Percentiles rank a stretch among this genome's conserved stretches.
phyloP scores from a whole-genome alignment of 257 asterid species.

The Ilex asprella region DNA sequence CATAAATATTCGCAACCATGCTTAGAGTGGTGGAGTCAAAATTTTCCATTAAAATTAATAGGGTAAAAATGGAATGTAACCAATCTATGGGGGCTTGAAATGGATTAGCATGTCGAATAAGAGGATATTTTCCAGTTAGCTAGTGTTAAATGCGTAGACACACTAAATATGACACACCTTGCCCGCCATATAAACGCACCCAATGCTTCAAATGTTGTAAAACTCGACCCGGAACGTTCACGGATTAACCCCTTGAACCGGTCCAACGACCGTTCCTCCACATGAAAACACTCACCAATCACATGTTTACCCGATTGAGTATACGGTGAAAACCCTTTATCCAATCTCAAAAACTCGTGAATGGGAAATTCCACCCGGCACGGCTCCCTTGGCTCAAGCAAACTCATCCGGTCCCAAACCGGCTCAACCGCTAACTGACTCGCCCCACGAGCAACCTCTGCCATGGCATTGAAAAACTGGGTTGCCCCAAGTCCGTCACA shows the following conservation, averaged over 20 bases:
- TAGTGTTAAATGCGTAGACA: too few species aligned
- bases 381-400: conserved; percentile 66
- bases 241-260: conserved; percentile 34
- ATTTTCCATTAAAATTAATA: too few species aligned
- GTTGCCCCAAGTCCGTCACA: conserved; percentile 84
- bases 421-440: conserved; percentile 30
- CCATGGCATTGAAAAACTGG: conserved; percentile 58
- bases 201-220: conserved; percentile 76
- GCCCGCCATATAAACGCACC: conserved; percentile 83
- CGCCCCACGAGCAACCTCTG: conserved; percentile 64
- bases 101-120: too few species aligned
- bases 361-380: conserved; percentile 44
- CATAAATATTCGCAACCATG: too few species aligned
- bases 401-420: conserved; percentile 54
- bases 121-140: too few species aligned
- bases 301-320: conserved; percentile 37
- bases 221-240: conserved; percentile 47
- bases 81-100: too few species aligned
- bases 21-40: too few species aligned
- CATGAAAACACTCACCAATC: conserved; percentile 32
- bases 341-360: conserved; percentile 41
- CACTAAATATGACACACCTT: too few species aligned
- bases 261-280: conserved; percentile 61
- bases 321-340: conserved; percentile 30
- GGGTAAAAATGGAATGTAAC: too few species aligned